Evolutionary conservation across 768 basidiomycete genomes (phyloP), one percentile per base, ranked within the genome.

Genomic region (Rhizopogon rudus): DNA sequence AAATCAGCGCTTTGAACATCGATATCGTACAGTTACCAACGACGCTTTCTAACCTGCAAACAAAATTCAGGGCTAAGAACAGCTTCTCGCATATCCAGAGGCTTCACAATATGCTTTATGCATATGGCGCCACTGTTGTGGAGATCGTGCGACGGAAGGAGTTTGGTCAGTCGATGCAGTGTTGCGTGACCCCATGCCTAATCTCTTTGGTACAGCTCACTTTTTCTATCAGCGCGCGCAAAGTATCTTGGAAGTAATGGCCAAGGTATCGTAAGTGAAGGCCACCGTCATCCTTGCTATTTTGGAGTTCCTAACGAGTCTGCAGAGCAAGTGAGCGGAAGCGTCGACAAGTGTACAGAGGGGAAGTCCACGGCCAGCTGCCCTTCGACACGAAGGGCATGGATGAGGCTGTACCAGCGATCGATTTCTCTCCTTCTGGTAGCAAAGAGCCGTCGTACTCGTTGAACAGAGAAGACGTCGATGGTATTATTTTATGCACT

Each of bases 81-180:
- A 88, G 87, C 56, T 98, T 98, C 66, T 79, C 87, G n/a, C 93
- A 98, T 69, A 88, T 98, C 13, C 83, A 88, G 49, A 80, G 96
- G 16, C 74, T 98, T 42, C 93, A 96, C 66, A 86, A 81, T 53
- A 90, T 98, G 83, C 69, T 95, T 1, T 94, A 93, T 64, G 93
- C 91, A 0, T 98, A 98, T 68, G 89, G 91, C 0, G 90, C 91
- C 1, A 93, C 93, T 0, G 80, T 97, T 8, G 80, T 94, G 16
- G 96, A 98, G 70, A 84, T 98, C 31, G 90, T 95, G 2, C 78
- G 96, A 55, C 77, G 96, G 53, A 91, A 91, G 62, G 92, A 96
- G 66, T 97, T 96, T 68, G 78, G 92, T 88, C 57, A 68, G 85
- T 69, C 53, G 33, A 6, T 41, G 13, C 51, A 25, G 40, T 25